Base-by-base conservation (phyloP, 2,329 filamentous ascomycete species). In the Fusarium newnesense region DNA sequence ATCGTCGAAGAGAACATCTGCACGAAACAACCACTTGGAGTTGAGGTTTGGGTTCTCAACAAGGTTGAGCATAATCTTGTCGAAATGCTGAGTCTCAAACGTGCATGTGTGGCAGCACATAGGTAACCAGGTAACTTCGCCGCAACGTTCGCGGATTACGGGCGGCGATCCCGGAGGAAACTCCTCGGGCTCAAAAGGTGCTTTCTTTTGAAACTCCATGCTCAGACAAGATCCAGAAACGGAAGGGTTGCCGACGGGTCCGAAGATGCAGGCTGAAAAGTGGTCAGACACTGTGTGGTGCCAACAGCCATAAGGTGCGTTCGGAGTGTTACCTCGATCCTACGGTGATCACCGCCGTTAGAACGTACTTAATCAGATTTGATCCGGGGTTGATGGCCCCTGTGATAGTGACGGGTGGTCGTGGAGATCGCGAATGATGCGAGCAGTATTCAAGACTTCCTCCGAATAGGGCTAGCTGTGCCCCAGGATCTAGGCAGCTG, bases 1-100 rank as follows among this genome's bases (percentile, higher is more conserved):
- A 36, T 80, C 77, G 53, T 83, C 81, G 47, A 79, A 87, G 32
- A 93, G 85, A 32, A 96, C 90, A 77, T 96, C 93, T 52, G 93
- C 94, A 36, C 94, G 89, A 77, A 95, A 94, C 4, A 96, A 85
- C 87, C 92, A 93, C 21, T 88, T 90, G 1, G 93, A 93, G 73
- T 94, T 94, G 81, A 94, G 86, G 74, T 96, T 96, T 2, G 94
- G 94, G 76, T 96, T 95, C 74, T 88, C 88, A 72, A 96, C 88
- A 64, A 95, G 84, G 77, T 95, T 94, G 75, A 90, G 83, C 90
- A 94, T 93, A 56, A 93, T 91, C 44, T 86, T 81, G 67, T 86
- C 82, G 79, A 95, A 96, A 61, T 90, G 84, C 36, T 87, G 84
- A 2, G 90, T 87, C 21, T 87, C 83, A 78, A 95, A 95, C 18